phyloP scores from a whole-genome alignment of 2,329 filamentous ascomycete genomes.

The Xylariaceae sp. region DNA sequence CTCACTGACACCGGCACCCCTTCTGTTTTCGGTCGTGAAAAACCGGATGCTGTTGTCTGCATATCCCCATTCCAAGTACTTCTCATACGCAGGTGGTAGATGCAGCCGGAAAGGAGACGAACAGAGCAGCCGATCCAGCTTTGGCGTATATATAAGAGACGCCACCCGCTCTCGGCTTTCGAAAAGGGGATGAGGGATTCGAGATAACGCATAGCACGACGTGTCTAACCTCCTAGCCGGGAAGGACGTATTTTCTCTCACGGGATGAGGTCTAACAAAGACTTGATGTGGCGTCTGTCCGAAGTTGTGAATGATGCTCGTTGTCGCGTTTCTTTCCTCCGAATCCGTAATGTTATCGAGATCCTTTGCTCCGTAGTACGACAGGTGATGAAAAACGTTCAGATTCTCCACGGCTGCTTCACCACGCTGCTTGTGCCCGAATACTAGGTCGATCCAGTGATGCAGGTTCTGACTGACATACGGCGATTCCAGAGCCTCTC shows the following conservation, averaged over 20 bases:
- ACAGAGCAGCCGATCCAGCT: constrained; percentile 76
- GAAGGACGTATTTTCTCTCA: constrained; percentile 63
- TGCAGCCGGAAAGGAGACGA: constrained; percentile 81
- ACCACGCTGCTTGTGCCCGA: constrained; percentile 88
- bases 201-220: constrained; percentile 67
- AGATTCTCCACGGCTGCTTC: constrained; percentile 86
- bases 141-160: constrained; percentile 70
- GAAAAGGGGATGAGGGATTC: constrained; percentile 72
- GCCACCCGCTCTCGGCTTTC: constrained; percentile 74
- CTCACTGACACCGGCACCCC: constrained; percentile 81
- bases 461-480: constrained; percentile 87
- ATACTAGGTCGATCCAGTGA: constrained; percentile 93
- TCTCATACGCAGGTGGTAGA: constrained; percentile 79
- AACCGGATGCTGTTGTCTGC: constrained; percentile 90
- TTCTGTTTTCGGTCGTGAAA: constrained; percentile 76
- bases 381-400: constrained; percentile 94
- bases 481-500: constrained; percentile 90
- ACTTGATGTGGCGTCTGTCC: constrained; percentile 96
- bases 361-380: constrained; percentile 89
- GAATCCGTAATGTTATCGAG: constrained; percentile 86
- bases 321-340: constrained; percentile 79
- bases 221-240: constrained; percentile 70
- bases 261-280: constrained; percentile 74
- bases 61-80: constrained; percentile 94
- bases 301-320: constrained; percentile 97